phyloP scores from a whole-genome alignment of 164 flowering plant genomes.

The Amborella trichopoda region DNA sequence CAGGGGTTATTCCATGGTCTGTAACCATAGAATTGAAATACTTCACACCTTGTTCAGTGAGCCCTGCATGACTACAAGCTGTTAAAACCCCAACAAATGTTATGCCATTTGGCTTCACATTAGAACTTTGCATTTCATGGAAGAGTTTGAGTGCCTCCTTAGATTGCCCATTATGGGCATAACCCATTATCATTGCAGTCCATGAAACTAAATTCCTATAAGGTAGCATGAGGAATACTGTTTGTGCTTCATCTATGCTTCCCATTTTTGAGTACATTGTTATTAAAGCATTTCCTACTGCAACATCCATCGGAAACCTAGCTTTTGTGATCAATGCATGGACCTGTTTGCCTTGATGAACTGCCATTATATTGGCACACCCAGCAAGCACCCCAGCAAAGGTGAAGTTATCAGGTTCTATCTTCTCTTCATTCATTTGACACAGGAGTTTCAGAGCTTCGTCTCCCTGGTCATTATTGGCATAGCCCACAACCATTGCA shows the following conservation, averaged over 20 bases:
- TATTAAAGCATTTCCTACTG: slow-evolving; percentile 13
- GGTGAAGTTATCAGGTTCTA: slow-evolving; percentile 11
- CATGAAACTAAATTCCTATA: slow-evolving; percentile 8
- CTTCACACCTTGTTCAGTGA: slow-evolving; percentile 5
- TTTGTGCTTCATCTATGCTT: slow-evolving; percentile 5
- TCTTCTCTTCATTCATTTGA: slow-evolving; percentile 6
- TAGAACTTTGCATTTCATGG: slow-evolving; percentile 5
- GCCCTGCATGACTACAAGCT: slow-evolving; percentile 12
- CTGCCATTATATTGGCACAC: slow-evolving; percentile 6
- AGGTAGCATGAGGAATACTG: slow-evolving; percentile 5
- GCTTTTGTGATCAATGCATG: slow-evolving; percentile 8
- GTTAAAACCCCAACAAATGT: slow-evolving; percentile 8
- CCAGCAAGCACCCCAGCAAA: slow-evolving; percentile 8
- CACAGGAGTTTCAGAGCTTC: slow-evolving; percentile 9
- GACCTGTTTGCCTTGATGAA: slow-evolving; percentile 10
- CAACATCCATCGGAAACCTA: slow-evolving; percentile 3
- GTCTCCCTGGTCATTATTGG: slow-evolving; percentile 3
- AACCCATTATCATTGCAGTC: slow-evolving; percentile 14
- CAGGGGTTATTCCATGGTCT: slow-evolving; percentile 9
- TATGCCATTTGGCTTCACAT: slow-evolving; percentile 8
- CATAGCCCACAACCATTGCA: slow-evolving; percentile 6
- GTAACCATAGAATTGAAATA: slow-evolving; percentile 8
- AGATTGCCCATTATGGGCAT: slow-evolving; percentile 11
- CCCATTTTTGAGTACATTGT: slow-evolving; percentile 12
- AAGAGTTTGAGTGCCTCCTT: slow-evolving; percentile 8